These are phyloP conservation scores for Colletotrichum graminicola DNA, from an alignment of 2,329 filamentous ascomycete species.

Conservation along the genomic window DNA sequence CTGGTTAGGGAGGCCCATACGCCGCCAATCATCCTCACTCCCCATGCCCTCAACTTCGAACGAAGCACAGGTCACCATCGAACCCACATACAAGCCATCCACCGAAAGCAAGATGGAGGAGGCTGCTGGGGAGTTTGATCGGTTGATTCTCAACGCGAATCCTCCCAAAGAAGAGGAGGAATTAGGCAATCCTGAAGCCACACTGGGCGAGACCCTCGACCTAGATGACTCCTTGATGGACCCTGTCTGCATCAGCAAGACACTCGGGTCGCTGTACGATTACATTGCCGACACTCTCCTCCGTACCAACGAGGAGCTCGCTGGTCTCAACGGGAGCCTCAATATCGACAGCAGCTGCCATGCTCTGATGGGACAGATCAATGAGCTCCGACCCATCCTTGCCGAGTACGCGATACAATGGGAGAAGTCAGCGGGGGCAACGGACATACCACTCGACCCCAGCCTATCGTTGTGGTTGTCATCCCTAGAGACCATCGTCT, in stretches of 20 bases:
- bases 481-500: constrained; percentile 42
- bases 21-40: not conserved
- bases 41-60: not conserved
- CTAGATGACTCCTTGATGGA: constrained; percentile 22
- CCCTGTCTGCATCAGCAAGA: constrained; percentile 17
- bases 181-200: not conserved
- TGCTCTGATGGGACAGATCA: constrained; percentile 39
- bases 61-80: not conserved
- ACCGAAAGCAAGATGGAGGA: not conserved
- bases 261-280: constrained; percentile 9
- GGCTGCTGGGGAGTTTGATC: not conserved
- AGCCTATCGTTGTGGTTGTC: constrained; percentile 44
- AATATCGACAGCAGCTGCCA: constrained; percentile 34
- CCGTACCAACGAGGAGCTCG: not conserved
- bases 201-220: constrained; percentile 13
- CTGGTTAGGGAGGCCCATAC: not conserved
- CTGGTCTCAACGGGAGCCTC: not conserved
- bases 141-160: too few relatives aligned
- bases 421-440: constrained; percentile 4
- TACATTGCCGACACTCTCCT: constrained; percentile 10
- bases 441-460: constrained; percentile 43
- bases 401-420: constrained; percentile 43
- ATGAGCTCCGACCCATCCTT: constrained; percentile 43
- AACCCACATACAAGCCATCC: not conserved
- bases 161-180: not conserved